phyloP scores from a whole-genome alignment of 805 yeast genomes.

The Ogataea ganodermae region DNA sequence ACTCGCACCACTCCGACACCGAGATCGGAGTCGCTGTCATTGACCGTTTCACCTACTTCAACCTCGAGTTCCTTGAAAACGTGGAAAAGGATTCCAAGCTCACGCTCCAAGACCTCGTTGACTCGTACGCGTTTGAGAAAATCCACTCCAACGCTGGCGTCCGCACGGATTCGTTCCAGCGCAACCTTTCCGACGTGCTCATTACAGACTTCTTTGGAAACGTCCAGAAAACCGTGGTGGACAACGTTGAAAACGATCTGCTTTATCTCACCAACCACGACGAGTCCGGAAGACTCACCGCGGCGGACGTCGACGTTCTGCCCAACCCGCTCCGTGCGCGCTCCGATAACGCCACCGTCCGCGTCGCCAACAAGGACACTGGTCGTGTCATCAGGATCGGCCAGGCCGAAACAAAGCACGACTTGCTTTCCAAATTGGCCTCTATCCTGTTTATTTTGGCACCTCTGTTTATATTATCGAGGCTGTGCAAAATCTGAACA shows the following conservation, averaged over 20 bases:
- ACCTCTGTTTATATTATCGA: neutral
- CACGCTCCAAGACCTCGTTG: constrained; percentile 83
- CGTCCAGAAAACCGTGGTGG: constrained; percentile 73
- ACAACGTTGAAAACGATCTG: constrained; percentile 51
- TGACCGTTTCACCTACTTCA: constrained; percentile 92
- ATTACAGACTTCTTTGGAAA: constrained; percentile 95
- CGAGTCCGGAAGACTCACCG: constrained; percentile 25
- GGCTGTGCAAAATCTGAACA: neutral
- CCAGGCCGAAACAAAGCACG: neutral
- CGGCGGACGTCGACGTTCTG: too few relatives aligned
- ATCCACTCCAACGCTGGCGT: constrained; percentile 95
- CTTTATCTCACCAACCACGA: constrained; percentile 40
- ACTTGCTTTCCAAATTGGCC: neutral
- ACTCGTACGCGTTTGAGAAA: constrained; percentile 77
- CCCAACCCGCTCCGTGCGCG: too few relatives aligned
- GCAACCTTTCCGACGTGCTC: constrained; percentile 66
- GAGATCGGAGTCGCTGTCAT: constrained; percentile 98
- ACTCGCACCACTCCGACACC: constrained; percentile 92
- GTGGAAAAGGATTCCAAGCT: constrained; percentile 72
- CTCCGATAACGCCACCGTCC: neutral
- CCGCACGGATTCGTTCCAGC: constrained; percentile 71
- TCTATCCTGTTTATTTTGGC: neutral
- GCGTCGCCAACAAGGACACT: neutral
- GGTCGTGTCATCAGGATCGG: neutral
- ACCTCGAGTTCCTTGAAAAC: constrained; percentile 80